Percentiles rank a stretch among this genome's conserved stretches.
These are phyloP conservation scores for Cercophora samala DNA, from an alignment of 495 filamentous ascomycete genomes.

Conservation along the genomic window DNA sequence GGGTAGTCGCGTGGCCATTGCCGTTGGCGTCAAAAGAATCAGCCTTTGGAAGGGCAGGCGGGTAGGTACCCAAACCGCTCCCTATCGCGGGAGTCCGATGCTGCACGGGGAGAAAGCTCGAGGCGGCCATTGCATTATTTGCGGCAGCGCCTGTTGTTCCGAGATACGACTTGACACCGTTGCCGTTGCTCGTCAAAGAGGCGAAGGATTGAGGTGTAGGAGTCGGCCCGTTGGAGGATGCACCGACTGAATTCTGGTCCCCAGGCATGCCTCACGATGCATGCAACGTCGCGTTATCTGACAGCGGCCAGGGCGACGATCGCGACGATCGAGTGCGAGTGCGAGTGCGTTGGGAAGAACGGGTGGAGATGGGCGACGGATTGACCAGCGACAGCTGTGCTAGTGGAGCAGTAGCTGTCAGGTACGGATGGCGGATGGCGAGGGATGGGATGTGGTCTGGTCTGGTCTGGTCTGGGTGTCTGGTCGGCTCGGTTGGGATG, in stretches of 20 bases:
- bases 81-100: slow-evolving; percentile 28
- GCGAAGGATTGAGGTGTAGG: slow-evolving; percentile 24
- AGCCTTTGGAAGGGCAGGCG: slow-evolving; percentile 32
- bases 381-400: slow-evolving; percentile 16
- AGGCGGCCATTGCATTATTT: slow-evolving; percentile 41
- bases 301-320: slow-evolving; percentile 32
- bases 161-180: slow-evolving; percentile 37
- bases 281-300: slow-evolving; percentile 35
- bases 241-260: slow-evolving; percentile 36
- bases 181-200: slow-evolving; percentile 31
- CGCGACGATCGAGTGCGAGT: slow-evolving; percentile 41
- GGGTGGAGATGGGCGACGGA: slow-evolving; percentile 21
- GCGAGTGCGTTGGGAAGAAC: slow-evolving; percentile 20
- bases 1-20: slow-evolving; percentile 48
- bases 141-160: slow-evolving; percentile 28
- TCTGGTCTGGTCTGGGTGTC: slow-evolving; percentile 3
- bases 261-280: slow-evolving; percentile 46
- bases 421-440: slow-evolving; percentile 12
- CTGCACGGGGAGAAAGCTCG: slow-evolving; percentile 38
- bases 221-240: slow-evolving; percentile 16
- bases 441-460: neutral
- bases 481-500: neutral
- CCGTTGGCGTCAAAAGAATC: slow-evolving; percentile 43
- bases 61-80: slow-evolving; percentile 40
- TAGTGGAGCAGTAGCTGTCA: slow-evolving; percentile 24